These are phyloP conservation scores for Aspergillus coremiiformis DNA, from an alignment of 495 filamentous ascomycete species.

Conservation along the genomic window DNA sequence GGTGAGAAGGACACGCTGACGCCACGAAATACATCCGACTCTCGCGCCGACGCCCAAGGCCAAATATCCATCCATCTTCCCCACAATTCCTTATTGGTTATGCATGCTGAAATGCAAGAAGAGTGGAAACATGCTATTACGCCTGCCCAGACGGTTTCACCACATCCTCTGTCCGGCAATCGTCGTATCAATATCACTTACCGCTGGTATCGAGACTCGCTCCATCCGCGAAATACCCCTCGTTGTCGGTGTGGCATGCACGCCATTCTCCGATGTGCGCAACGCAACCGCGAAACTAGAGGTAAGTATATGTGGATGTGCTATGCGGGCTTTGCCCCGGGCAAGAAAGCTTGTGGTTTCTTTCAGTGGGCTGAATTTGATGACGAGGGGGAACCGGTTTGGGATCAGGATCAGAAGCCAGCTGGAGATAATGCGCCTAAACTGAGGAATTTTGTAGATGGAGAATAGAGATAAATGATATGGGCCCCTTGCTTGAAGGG, in stretches of 20 bases:
- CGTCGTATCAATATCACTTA: conserved; percentile 90
- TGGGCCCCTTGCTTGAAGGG: too few relatives aligned
- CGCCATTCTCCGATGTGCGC: conserved; percentile 69
- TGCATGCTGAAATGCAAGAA: conserved; percentile 79
- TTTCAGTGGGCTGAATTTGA: conserved; percentile 91
- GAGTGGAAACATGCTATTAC: conserved; percentile 59
- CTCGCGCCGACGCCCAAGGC: conserved; percentile 56
- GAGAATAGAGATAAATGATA: neutral
- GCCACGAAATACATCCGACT: conserved; percentile 14
- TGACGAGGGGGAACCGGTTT: conserved; percentile 72
- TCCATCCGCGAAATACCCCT: conserved; percentile 60
- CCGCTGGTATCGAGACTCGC: conserved; percentile 67
- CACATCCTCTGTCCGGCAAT: conserved; percentile 73
- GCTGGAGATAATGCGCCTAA: conserved; percentile 19
- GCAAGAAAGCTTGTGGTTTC: conserved; percentile 68
- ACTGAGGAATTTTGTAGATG: conserved; percentile 26
- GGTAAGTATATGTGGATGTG: conserved; percentile 96
- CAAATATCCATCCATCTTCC: conserved; percentile 88
- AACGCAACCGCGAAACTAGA: conserved; percentile 62
- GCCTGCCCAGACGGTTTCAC: conserved; percentile 64
- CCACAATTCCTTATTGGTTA: conserved; percentile 86
- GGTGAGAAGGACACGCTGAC: neutral
- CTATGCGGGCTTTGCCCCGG: conserved; percentile 65
- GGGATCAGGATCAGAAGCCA: conserved; percentile 35
- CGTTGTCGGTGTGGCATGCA: conserved; percentile 61